Evolutionary conservation across 805 yeast genomes (phyloP), one percentile per base, ranked within the genome.

Genomic region (Pichia phayaonensis): DNA sequence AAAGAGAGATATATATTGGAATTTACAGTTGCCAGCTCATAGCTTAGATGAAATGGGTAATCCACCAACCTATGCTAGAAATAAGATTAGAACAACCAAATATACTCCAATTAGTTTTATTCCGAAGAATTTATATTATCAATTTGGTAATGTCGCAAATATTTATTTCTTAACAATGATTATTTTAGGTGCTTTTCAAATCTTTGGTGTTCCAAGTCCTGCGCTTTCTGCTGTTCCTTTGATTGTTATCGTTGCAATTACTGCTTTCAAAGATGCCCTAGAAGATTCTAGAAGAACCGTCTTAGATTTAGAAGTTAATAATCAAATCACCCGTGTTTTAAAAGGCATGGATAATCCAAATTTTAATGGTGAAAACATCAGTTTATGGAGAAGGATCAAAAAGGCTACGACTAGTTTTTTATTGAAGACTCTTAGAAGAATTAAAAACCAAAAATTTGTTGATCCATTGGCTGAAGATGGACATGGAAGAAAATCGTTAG

Each of bases 31-130:
- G 26, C 90, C 94, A 1, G 79, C 74, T 22, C 76, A 76, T 38
- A 67, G 74, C 64, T 46, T 79, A 21, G 83, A 82, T 53, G 61
- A 58, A 24, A 81, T 80, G 61, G 75, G 81, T 1, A 83, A 84
- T 15, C 74, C 77, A 38, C 72, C 74, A 0, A 63, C 67, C n/a
- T 92, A 86, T 62, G 81, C 95, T 12, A 77, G 97, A 60, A 92
- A 92, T 72, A 90, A 94, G 66, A 88, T 94, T 58, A 81, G 97
- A 71, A 90, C 98, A 0, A 89, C 99, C 2, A 92, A 89, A 70
- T 92, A 92, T 67, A 92, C 97, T 2, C 97, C 98, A 7, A 63
- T 94, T 44, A 73, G 89, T 10, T 92, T 92, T 62, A 56, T 94
- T 29, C 98, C 98, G 3, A 90, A 90, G 65, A 90, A 92, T 68